These are phyloP conservation scores for Scheffersomyces segobiensis DNA, from an alignment of 1,139 yeast species.

Conservation along the genomic window DNA sequence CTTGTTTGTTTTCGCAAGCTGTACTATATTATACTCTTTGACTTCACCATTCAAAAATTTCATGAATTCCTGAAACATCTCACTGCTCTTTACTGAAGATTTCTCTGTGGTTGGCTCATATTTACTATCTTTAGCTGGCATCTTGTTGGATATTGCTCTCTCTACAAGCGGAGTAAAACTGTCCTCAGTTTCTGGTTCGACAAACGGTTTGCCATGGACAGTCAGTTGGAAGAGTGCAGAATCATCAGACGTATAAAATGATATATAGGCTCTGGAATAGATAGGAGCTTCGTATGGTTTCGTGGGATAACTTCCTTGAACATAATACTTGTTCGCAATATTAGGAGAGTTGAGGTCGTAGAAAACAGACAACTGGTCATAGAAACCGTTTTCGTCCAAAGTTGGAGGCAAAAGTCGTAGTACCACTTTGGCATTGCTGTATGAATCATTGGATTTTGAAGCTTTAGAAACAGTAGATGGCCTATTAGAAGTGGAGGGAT, in stretches of 20 bases:
- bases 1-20: constrained; percentile 4
- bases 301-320: constrained; percentile 28
- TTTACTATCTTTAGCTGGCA: constrained; percentile 16
- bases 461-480: neutral
- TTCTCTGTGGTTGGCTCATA: neutral
- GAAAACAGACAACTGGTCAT: constrained; percentile 13
- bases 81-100: constrained; percentile 6
- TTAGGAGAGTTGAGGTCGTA: constrained; percentile 11
- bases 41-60: constrained; percentile 12
- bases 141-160: constrained; percentile 22
- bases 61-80: constrained; percentile 13
- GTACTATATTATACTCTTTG: constrained; percentile 14
- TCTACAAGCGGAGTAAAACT: constrained; percentile 25
- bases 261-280: constrained; percentile 31
- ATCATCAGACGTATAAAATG: constrained; percentile 16
- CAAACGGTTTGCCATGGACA: constrained; percentile 22
- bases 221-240: constrained; percentile 15
- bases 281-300: constrained; percentile 27
- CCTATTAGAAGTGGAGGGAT: neutral
- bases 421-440: constrained; percentile 21
- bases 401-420: constrained; percentile 38
- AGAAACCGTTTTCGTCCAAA: constrained; percentile 25
- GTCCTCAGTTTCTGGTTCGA: constrained; percentile 20
- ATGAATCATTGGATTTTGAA: neutral
- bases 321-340: constrained; percentile 27